Base-by-base conservation (phyloP, 805 yeast species). In the Starmerella ratchasimensis region DNA sequence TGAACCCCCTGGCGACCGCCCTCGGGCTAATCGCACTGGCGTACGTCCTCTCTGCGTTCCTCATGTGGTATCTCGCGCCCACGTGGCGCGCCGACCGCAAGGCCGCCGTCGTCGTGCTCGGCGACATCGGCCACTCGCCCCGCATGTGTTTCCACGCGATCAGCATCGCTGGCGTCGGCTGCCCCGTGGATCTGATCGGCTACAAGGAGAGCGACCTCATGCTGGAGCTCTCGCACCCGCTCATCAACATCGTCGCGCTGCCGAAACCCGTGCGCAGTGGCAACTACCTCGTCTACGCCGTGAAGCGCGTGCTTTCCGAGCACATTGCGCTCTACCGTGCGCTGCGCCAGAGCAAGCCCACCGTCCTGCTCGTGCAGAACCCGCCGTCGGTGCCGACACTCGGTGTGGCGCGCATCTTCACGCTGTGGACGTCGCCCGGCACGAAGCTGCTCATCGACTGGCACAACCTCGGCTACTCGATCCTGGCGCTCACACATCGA, bases 41-140 rank as follows among this genome's bases (percentile, higher is more conserved):
- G 3, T 49, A 49, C 30, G 31, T 47, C 9, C 4, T 41, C 21
- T 26, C 47, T 7, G 28, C 47, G 7, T 21, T 46, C 4, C 30
- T 44, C 14, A 18, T 49, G 35, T 47, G 47, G 44, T 36, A 45
- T 13, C 35, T 47, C 1, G 27, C 43, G 22, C 48, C 49, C 14
- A 44, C 64, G 42, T 34, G n/a, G 25, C 32, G 48, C 2, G 16
- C 18, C 11, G 48, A 43, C 29, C 72, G 66, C 44, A 69, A 82
- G 36, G 74, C 82, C 5, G 67, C 80, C 8, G 73, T 90, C 15
- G 68, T 82, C 45, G 98, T 90, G 2, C 61, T 90, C 15, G 98
- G 98, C 2, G 97, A 88, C 54, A 54, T 90, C 37, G 95, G 94
- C 11, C 93, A 84, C 53, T 86, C 96, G 0, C 98, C 98, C 5